Base-by-base conservation (phyloP, 495 filamentous ascomycete species). In the Neurospora intermedia region DNA sequence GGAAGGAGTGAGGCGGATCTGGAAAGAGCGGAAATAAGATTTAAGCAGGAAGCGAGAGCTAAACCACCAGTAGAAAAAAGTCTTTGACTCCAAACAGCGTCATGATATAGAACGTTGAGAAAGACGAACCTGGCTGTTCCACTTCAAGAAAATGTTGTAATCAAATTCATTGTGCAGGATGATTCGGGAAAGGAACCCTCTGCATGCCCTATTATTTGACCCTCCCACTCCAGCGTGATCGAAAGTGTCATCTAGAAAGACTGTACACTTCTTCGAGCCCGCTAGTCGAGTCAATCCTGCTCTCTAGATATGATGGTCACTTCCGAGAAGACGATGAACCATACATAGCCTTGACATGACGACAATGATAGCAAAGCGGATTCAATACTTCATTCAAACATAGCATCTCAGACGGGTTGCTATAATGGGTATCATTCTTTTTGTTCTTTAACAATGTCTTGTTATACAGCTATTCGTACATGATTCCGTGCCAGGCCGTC, bases 401-500 rank as follows among this genome's bases (percentile, higher is more conserved):
- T 66, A 35, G 54, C 54, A 35, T 15, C 27, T 4, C 9, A 35
- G 15, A 35, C 54, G 7, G 35, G 15, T 66, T 38, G 27, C 54
- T 66, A 16, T 35, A 66, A 35, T 18, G 54, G 54, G 54, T 66
- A 66, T 66, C 54, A 35, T 66, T 66, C 27, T 66, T 66, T 66
- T 15, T 66, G 35, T 72, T 39, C 18, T 69, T 72, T 69, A 72
- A 48, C 39, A 69, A 43, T 69, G 69, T 70, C 69, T 70, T 71
- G 31, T 42, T 42, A 66, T 71, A 69, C 13, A 35, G 69, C 13
- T 35, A 40, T 43, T 71, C 46, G 69, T 76, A 76, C 74, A 73
- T 35, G 11, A 70, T 69, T 40, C 20, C 13, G 10, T 70, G 73
- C 74, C 46, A 62, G 38, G 42, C 5, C 39, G 15, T 41, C 13